These are phyloP conservation scores for Cadophora gregata DNA, from an alignment of 2,329 filamentous ascomycete genomes.

Conservation along the genomic window DNA sequence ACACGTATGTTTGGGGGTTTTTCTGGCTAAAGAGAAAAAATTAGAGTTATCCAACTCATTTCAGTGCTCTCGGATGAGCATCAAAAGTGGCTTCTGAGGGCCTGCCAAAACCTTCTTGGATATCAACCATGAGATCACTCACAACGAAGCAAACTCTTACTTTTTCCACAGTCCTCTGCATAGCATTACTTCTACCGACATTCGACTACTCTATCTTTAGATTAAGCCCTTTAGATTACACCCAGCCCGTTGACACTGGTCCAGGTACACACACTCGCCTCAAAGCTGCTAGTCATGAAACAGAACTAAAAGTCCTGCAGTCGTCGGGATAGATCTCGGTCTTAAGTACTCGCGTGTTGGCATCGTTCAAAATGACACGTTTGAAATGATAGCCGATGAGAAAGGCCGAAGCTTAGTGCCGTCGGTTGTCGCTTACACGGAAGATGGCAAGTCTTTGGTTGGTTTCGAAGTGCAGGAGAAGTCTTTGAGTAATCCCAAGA, in stretches of 20 bases:
- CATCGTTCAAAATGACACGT: background rate
- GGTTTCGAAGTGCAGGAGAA: slow-evolving; percentile 29
- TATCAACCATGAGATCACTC: background rate
- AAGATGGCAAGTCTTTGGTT: slow-evolving; percentile 17
- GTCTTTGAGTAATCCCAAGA: slow-evolving; percentile 26
- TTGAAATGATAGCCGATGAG: slow-evolving; percentile 27
- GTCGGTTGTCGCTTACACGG: slow-evolving; percentile 28
- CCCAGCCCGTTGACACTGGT: background rate
- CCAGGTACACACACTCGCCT: background rate
- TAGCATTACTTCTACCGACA: background rate
- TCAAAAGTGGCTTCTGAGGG: no score
- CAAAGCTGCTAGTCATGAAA: background rate
- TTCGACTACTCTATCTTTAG: background rate
- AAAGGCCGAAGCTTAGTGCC: slow-evolving; percentile 23
- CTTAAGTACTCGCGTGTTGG: slow-evolving; percentile 10
- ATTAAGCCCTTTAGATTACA: background rate
- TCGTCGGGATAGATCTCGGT: slow-evolving; percentile 15
- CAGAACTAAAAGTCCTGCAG: background rate
- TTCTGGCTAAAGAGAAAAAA: no score
- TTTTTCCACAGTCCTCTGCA: background rate
- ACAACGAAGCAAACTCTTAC: background rate
- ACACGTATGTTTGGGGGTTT: no score
- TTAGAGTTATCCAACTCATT: no score
- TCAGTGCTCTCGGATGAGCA: no score
- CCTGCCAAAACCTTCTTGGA: no score